A percentile compares a stretch with the other conserved stretches of the same genome.
Evolutionary conservation across 139 green algal species (phyloP).

Genomic region (Asterochloris sp.): DNA sequence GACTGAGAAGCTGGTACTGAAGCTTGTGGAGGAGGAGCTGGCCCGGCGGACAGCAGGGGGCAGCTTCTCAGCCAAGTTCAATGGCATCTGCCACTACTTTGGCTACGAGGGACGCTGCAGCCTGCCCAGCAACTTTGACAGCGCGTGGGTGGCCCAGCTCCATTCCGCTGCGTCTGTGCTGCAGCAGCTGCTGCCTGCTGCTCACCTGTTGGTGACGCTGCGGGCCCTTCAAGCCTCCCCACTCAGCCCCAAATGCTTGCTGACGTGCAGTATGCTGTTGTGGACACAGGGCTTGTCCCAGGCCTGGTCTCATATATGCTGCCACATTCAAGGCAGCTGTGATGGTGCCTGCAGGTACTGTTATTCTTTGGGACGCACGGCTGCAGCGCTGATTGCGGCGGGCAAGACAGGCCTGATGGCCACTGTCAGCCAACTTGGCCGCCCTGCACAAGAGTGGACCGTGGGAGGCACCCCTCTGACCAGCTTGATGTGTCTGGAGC

Average conservation of each 20-base stretch:
- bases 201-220: no score
- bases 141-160: constrained; percentile 19
- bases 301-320: no score
- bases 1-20: no score
- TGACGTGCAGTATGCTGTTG: no score
- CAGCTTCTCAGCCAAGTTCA: constrained; percentile 35
- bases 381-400: constrained; percentile 35
- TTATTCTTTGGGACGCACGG: constrained; percentile 48
- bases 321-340: no score
- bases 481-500: constrained; percentile 57
- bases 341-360: constrained; percentile 38
- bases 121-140: constrained; percentile 67
- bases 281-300: no score
- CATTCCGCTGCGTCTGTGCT: no score
- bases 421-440: constrained; percentile 35
- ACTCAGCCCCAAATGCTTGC: no score
- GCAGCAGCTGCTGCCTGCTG: no score
- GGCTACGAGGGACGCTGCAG: constrained; percentile 61
- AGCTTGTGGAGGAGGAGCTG: no score
- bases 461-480: constrained; percentile 56
- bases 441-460: constrained; percentile 36
- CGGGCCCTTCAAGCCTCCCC: no score
- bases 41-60: no score
- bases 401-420: constrained; percentile 58
- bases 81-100: constrained; percentile 38